Evolutionary conservation across 148 eudicot genomes (phyloP), one percentile per base, ranked within the genome.

Genomic region (Drosera capensis): DNA sequence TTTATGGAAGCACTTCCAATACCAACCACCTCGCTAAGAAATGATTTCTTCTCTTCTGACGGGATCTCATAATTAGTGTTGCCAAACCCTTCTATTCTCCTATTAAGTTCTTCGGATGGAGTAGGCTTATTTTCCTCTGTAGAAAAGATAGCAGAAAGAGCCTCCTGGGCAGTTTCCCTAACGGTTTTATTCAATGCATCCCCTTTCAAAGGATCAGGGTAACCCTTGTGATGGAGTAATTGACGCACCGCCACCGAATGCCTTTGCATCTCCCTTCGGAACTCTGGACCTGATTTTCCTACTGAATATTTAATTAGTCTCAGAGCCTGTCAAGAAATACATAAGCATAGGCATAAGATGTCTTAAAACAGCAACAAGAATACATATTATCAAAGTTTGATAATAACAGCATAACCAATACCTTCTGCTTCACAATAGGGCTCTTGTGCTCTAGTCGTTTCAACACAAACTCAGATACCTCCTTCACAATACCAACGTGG

Each of bases 241-340:
- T 88, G 94, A 20, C 87, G 74, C 49, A 88, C 74, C 34, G 96
- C 83, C 68, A 75, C 94, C 5, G 96, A 80, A 57, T 88, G 74
- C 71, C 96, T 77, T 66, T 88, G 96, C 94, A 88, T 83, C 56
- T 83, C 96, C 59, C 94, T 83, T 68, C 79, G 79, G 56, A 88
- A 88, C 58, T 88, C 96, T 46, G 75, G 59, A 39, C 92, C 94
- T 8, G 94, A 83, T 58, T 88, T 88, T 45, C 75, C 81, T 56
- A 88, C 94, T 50, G 82, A 71, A 77, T 83, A 83, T 60, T 88
- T 88, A 56, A 88, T 83, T 36, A 83, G 58, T 62, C 92, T 80
- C 40, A 88, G 51, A 24, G 96, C 94, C 96, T 88, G 62, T n/a
- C 41, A 62, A 23, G 48, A 21, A 42, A 9, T 34, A 13, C 11